Base-by-base conservation (phyloP, 805 yeast species). In the Candida montana region DNA sequence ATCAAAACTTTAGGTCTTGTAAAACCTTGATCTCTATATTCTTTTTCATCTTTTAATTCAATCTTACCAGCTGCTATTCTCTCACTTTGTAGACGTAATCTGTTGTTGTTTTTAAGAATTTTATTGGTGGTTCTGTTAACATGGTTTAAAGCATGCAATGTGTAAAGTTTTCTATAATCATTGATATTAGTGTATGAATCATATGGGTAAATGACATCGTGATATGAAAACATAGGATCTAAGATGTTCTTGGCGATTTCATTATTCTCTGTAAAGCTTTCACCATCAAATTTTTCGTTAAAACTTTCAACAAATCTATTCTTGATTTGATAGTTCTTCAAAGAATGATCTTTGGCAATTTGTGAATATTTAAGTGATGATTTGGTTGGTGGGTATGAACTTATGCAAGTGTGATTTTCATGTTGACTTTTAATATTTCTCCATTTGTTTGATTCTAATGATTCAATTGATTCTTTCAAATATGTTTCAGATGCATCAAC, bases 1-100 rank as follows among this genome's bases (percentile, higher is more conserved):
- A 91, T 77, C 42, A 93, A 64, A 2, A 83, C 89, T 55, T 89
- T 90, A 1, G 99, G 95, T 47, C 98, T 73, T 0, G 96, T 90
- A 59, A 88, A 93, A 23, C 99, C 98, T 62, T 93, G 98, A 59
- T 93, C 99, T 42, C 95, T 68, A 49, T 74, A 71, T 53, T 87
- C 95, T 11, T 75, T 75, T 38, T 71, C 76, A 20, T 67, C 65
- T 44, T 65, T 57, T 41, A 71, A 60, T 40, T 62, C 65, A n/a
- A 67, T 36, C 19, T 56, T 52, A 4, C 59, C 52, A 31, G 54
- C 58, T 33, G 67, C 58, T 34, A 68, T 42, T 16, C 64, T 58
- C 29, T 69, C 76, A 45, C 69, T 69, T 42, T 66, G 67, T 15
- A 60, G 50, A 24, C 68, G 63, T 17, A 81, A 50, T 51, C 77